phyloP scores from a whole-genome alignment of 2,329 filamentous ascomycete genomes.

The Dendrostoma leiphaemia region DNA sequence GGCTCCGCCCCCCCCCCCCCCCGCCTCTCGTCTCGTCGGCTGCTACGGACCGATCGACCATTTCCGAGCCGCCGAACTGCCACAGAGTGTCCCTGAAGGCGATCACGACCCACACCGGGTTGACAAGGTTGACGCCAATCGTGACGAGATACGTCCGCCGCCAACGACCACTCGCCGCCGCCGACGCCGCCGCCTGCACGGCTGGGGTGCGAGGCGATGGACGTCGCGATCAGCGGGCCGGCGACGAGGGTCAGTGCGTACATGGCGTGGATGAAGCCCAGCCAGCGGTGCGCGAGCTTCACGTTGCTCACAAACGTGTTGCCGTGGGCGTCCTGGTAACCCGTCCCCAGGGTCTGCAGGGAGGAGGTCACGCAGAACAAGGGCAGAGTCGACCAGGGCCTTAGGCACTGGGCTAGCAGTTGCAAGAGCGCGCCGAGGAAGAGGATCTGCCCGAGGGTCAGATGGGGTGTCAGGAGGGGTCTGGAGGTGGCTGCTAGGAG shows the following conservation, averaged over 20 bases:
- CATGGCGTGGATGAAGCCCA: conserved; percentile 64
- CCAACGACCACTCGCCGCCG: conserved; percentile 36
- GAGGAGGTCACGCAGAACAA: conserved; percentile 59
- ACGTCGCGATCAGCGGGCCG: conserved; percentile 53
- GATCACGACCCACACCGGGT: conserved; percentile 43
- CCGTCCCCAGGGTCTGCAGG: conserved; percentile 57
- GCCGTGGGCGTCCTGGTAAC: conserved; percentile 61
- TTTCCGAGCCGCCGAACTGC: conserved; percentile 22
- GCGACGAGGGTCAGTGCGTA: conserved; percentile 57
- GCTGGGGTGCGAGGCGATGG: conserved; percentile 40
- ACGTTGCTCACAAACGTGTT: conserved; percentile 58
- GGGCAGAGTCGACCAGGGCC: conserved; percentile 54
- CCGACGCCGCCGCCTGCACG: conserved; percentile 21
- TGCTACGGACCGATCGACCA: background rate
- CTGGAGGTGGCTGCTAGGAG: conserved; percentile 56
- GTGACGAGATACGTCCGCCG: conserved; percentile 56
- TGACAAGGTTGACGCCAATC: conserved; percentile 49
- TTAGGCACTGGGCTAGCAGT: conserved; percentile 49
- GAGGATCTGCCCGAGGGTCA: conserved; percentile 57
- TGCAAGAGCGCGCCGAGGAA: conserved; percentile 55
- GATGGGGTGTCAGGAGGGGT: conserved; percentile 47
- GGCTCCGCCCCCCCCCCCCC: conserved; percentile 7
- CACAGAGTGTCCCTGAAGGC: conserved; percentile 49
- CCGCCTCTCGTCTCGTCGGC: conserved; percentile 9
- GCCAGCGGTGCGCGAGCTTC: conserved; percentile 54